A percentile compares a stretch with the other conserved stretches of the same genome.
phyloP scores from a whole-genome alignment of 305 asterid genomes.

The Solanum hybrid region DNA sequence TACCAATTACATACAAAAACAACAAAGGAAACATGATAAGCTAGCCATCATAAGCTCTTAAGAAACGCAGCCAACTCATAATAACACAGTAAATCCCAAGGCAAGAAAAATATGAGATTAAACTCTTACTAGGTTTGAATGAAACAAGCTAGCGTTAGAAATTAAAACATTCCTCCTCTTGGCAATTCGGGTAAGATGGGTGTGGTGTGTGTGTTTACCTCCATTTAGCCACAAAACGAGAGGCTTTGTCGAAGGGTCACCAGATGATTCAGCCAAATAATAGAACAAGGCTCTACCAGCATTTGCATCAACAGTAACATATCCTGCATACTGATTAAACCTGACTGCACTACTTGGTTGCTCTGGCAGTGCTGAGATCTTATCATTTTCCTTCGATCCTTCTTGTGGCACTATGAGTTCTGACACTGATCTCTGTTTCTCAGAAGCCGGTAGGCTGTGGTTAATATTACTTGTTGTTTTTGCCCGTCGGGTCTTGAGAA shows the following conservation, averaged over 20 bases:
- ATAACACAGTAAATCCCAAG: background rate
- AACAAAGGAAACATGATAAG: background rate
- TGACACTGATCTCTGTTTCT: slow-evolving; percentile 4
- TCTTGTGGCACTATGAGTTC: slow-evolving; percentile 21
- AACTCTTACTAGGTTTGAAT: background rate
- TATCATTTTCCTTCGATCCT: slow-evolving; percentile 33
- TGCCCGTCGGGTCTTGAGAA: background rate
- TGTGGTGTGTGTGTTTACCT: slow-evolving; percentile 14
- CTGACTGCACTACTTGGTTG: slow-evolving; percentile 29
- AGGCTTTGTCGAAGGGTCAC: slow-evolving; percentile 35
- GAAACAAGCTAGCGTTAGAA: background rate
- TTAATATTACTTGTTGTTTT: background rate
- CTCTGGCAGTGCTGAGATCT: slow-evolving; percentile 36
- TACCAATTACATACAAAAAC: background rate
- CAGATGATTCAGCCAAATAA: slow-evolving; percentile 38
- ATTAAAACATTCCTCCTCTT: background rate
- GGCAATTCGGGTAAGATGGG: background rate
- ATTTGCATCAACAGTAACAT: slow-evolving; percentile 39
- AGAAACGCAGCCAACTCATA: background rate
- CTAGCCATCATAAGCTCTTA: background rate
- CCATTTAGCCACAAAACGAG: slow-evolving; percentile 63
- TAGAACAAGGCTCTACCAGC: slow-evolving; percentile 56
- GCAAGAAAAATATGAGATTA: background rate
- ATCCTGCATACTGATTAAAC: slow-evolving; percentile 48
- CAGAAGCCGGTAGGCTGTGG: background rate